Conservation (phyloP, 208 protist genomes). For the Leptomonas pyrrhocoris region DNA sequence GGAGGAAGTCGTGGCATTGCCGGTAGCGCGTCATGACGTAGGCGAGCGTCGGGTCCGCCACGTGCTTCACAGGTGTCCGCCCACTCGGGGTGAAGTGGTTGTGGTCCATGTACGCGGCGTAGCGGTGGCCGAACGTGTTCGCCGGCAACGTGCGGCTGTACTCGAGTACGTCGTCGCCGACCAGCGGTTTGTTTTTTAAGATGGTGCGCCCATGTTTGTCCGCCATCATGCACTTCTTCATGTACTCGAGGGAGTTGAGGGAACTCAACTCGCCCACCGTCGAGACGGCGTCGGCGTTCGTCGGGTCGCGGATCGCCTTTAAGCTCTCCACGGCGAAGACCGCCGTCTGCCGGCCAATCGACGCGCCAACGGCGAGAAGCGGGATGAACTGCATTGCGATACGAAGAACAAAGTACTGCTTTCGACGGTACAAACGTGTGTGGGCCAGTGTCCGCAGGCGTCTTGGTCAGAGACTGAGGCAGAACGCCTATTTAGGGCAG, state of each 20-base stretch:
- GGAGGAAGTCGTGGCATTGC: constrained; percentile 88
- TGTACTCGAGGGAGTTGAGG: constrained; percentile 59
- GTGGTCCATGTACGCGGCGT: constrained; percentile 79
- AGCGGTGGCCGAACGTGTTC: constrained; percentile 74
- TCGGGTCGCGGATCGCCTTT: constrained; percentile 69
- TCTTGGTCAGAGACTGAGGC: no score
- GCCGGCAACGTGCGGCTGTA: constrained; percentile 46
- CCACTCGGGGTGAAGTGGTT: constrained; percentile 81
- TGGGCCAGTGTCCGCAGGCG: no score
- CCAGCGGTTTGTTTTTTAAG: constrained; percentile 52
- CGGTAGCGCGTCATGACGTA: constrained; percentile 90
- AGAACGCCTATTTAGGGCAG: no score
- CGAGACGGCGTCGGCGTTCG: constrained; percentile 60
- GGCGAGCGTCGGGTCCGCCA: constrained; percentile 68
- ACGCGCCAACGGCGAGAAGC: constrained; percentile 33
- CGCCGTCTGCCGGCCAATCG: constrained; percentile 37
- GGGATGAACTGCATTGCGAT: constrained; percentile 34
- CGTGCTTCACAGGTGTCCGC: constrained; percentile 62
- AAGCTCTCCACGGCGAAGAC: constrained; percentile 61
- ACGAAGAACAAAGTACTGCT: no score
- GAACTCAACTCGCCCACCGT: constrained; percentile 80
- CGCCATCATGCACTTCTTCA: constrained; percentile 82
- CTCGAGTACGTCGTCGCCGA: constrained; percentile 67
- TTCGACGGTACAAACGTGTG: no score
- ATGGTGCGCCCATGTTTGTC: constrained; percentile 68